These are phyloP conservation scores for Eucalyptus microcorys DNA, from an alignment of 345 rosid species.

Conservation along the genomic window DNA sequence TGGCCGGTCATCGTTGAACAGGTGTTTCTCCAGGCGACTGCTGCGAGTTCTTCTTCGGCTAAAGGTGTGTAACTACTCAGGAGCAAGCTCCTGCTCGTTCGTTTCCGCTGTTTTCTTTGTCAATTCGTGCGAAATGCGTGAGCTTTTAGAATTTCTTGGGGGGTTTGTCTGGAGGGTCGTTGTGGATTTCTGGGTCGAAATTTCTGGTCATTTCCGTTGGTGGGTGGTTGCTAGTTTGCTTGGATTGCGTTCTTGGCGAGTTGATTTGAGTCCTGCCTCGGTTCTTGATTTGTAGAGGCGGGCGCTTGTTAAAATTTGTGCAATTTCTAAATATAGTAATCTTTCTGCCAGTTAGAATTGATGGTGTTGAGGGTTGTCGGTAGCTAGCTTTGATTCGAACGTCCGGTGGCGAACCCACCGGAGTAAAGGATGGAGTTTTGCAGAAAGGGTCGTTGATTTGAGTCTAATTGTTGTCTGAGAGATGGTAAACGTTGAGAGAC, in stretches of 20 bases:
- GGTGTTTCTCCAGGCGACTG: not conserved
- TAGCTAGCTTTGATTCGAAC: not conserved
- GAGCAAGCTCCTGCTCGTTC: not conserved
- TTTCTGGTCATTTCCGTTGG: not conserved
- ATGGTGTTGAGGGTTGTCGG: not conserved
- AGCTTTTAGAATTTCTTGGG: not conserved
- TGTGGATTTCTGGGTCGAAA: not conserved
- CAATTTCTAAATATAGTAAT: not conserved
- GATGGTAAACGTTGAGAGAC: not conserved
- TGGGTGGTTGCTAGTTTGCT: not conserved
- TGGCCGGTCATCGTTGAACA: not conserved
- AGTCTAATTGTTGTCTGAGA: not conserved
- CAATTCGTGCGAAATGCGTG: not conserved
- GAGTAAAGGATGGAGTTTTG: not conserved
- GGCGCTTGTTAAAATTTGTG: not conserved
- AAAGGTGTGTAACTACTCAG: not conserved
- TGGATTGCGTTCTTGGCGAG: not conserved
- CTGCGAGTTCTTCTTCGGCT: not conserved
- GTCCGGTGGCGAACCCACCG: not conserved
- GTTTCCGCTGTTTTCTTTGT: not conserved
- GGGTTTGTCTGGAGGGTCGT: not conserved
- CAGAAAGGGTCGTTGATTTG: not conserved
- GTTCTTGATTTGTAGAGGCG: not conserved
- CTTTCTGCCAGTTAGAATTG: not conserved
- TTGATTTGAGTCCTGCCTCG: not conserved